A percentile compares a stretch with the other conserved stretches of the same genome.
Evolutionary conservation across 83 land plant genomes (phyloP).

Genomic region (Picea engelmannii): DNA sequence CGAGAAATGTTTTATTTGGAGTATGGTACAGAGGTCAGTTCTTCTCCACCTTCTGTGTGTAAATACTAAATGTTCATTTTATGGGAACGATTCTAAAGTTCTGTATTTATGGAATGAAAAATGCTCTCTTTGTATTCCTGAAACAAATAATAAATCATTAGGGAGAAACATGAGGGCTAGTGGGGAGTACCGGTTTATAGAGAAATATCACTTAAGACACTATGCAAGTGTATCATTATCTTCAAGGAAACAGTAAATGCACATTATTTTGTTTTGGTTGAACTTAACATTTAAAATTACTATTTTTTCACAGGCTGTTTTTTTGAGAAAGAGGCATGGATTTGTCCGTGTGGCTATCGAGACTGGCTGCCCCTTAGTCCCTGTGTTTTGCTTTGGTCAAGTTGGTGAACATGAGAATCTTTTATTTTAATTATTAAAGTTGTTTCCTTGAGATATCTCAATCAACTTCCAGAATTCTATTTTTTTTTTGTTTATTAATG

Average conservation of each 20-base stretch:
- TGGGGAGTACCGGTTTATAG: neutral
- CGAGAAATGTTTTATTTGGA: slow-evolving; percentile 76
- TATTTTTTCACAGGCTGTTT: slow-evolving; percentile 58
- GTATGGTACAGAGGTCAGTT: slow-evolving; percentile 62
- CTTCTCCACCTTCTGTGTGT: neutral
- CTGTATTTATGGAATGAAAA: neutral
- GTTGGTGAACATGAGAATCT: slow-evolving; percentile 26
- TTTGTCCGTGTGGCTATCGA: slow-evolving; percentile 89
- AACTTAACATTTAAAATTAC: neutral
- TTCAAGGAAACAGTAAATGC: neutral
- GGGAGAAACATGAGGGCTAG: neutral
- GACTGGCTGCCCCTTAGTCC: slow-evolving; percentile 79
- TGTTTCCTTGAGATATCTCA: neutral
- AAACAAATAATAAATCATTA: neutral
- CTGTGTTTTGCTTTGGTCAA: slow-evolving; percentile 93
- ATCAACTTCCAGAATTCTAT: neutral
- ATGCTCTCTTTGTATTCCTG: neutral
- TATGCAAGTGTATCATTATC: neutral
- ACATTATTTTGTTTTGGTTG: neutral
- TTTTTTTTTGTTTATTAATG: neutral
- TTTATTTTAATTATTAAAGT: neutral
- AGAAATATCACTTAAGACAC: neutral
- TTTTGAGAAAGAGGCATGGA: slow-evolving; percentile 73
- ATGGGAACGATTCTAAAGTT: neutral
- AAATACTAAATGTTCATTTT: neutral